Conservation (phyloP, 306 rosid genomes). For the Fragaria ananassa region DNA sequence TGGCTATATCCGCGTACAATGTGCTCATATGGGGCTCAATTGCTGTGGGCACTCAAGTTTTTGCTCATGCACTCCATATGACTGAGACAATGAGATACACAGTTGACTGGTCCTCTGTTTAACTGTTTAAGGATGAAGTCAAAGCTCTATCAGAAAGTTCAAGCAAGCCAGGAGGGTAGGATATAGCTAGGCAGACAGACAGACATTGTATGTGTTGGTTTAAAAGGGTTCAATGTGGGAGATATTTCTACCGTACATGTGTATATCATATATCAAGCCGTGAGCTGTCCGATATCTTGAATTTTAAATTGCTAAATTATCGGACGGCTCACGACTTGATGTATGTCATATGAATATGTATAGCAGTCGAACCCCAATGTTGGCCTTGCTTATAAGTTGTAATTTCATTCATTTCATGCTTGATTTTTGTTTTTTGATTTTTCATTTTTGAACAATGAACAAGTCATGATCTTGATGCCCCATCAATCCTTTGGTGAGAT, state of each 20-base stretch:
- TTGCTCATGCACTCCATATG: neutral
- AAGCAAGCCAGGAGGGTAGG: neutral
- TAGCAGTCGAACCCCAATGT: no score
- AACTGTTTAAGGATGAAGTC: neutral
- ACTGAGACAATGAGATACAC: constrained; percentile 5
- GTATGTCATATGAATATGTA: no score
- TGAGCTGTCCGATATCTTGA: no score
- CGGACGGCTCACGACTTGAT: no score
- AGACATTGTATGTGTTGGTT: neutral
- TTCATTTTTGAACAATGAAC: neutral
- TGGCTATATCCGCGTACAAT: constrained; percentile 53
- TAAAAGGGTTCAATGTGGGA: no score
- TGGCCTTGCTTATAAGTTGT: neutral
- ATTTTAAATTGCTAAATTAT: no score
- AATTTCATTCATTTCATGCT: neutral
- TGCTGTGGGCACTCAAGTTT: neutral
- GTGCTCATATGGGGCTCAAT: neutral
- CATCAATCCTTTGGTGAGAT: neutral
- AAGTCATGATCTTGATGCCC: neutral
- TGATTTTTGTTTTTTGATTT: neutral
- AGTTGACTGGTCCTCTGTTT: constrained; percentile 34
- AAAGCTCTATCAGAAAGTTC: neutral
- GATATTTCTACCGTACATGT: no score
- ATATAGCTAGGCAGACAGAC: neutral
- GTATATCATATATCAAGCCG: no score